Percentiles rank a stretch among this genome's conserved stretches.
These are phyloP conservation scores for Penstemon newberryi DNA, from an alignment of 257 asterid genomes.

Conservation along the genomic window DNA sequence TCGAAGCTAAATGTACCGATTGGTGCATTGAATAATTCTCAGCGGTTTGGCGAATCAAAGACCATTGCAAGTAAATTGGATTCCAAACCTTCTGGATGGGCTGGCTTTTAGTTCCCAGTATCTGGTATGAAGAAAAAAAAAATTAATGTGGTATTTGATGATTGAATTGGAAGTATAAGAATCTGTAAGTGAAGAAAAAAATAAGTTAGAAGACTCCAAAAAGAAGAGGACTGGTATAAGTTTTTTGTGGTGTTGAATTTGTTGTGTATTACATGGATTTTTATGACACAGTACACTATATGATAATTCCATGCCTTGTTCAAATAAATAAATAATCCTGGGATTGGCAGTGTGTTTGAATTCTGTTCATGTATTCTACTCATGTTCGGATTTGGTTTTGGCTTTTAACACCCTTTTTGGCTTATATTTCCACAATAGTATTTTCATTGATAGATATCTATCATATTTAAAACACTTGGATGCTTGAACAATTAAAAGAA, in stretches of 20 bases:
- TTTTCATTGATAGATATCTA: too few species aligned
- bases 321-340: background rate
- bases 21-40: constrained; percentile 45
- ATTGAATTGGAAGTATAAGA: background rate
- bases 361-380: too few species aligned
- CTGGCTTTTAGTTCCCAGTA: constrained; percentile 56
- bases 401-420: too few species aligned
- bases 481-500: too few species aligned
- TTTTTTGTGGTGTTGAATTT: constrained; percentile 33
- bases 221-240: background rate
- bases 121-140: background rate
- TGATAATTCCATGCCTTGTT: constrained; percentile 17
- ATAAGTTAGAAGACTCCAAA: too few species aligned
- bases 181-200: background rate
- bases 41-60: constrained; percentile 54
- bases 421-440: too few species aligned
- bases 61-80: constrained; percentile 49
- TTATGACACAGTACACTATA: constrained; percentile 6
- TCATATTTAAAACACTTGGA: too few species aligned
- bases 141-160: background rate
- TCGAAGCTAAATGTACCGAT: constrained; percentile 40
- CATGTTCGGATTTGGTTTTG: too few species aligned
- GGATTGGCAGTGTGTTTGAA: background rate
- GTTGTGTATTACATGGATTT: constrained; percentile 31
- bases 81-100: constrained; percentile 97